Percentiles rank a stretch among this genome's conserved stretches.
phyloP scores from a whole-genome alignment of 2,329 filamentous ascomycete species.

The Microsporum canis region DNA sequence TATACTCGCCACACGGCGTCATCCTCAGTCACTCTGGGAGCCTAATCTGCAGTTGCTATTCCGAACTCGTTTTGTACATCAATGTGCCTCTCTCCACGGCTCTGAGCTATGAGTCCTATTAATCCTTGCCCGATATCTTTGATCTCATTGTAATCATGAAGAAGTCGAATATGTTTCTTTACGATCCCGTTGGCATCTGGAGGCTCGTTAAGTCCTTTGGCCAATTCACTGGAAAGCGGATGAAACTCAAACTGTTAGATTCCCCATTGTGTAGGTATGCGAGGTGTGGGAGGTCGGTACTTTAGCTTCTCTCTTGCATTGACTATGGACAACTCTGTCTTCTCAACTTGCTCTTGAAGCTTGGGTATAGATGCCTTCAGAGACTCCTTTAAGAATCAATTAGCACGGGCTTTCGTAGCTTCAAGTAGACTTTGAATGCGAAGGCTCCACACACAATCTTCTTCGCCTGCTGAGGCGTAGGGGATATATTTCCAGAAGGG shows the following conservation, averaged over 20 bases:
- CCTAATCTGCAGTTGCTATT: slow-evolving; percentile 28
- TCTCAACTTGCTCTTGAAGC: slow-evolving; percentile 34
- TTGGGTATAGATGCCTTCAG: slow-evolving; percentile 40
- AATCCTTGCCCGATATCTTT: slow-evolving; percentile 56
- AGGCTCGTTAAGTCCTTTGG: neutral
- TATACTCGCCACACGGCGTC: neutral
- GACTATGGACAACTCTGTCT: slow-evolving; percentile 26
- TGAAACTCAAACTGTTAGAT: slow-evolving; percentile 6
- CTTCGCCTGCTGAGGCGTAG: slow-evolving; percentile 17
- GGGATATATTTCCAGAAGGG: neutral
- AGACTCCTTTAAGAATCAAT: slow-evolving; percentile 13
- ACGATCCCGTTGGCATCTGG: slow-evolving; percentile 43
- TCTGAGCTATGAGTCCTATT: slow-evolving; percentile 56
- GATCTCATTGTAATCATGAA: slow-evolving; percentile 61
- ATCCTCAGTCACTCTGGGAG: neutral
- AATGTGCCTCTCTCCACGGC: slow-evolving; percentile 44
- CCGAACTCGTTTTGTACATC: slow-evolving; percentile 34
- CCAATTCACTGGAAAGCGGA: slow-evolving; percentile 3
- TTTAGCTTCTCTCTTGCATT: slow-evolving; percentile 27
- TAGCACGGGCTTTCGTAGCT: neutral
- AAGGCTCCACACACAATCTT: slow-evolving; percentile 19
- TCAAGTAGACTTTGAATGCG: neutral
- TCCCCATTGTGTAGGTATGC: neutral
- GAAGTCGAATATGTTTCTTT: slow-evolving; percentile 50
- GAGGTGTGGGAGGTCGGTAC: slow-evolving; percentile 14